These are phyloP conservation scores for Neohortaea acidophila DNA, from an alignment of 495 filamentous ascomycete species.

Conservation along the genomic window DNA sequence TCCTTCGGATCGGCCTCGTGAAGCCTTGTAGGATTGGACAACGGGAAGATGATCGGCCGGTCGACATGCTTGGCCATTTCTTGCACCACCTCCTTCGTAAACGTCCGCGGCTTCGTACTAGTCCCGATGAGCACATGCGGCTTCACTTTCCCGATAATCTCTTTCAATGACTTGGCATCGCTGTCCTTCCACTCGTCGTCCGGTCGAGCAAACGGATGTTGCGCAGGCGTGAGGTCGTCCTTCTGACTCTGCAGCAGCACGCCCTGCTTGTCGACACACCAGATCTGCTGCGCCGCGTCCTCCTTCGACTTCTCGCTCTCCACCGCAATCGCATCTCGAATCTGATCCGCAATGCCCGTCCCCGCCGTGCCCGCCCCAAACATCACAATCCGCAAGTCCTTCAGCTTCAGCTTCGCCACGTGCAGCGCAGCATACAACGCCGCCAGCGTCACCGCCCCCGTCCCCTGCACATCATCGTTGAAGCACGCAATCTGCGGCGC, in stretches of 20 bases:
- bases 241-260: slow-evolving; percentile 51
- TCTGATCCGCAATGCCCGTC: slow-evolving; percentile 71
- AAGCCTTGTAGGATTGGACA: slow-evolving; percentile 73
- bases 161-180: slow-evolving; percentile 41
- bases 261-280: slow-evolving; percentile 76
- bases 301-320: slow-evolving; percentile 51
- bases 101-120: slow-evolving; percentile 64
- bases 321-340: slow-evolving; percentile 58
- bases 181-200: slow-evolving; percentile 48
- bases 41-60: slow-evolving; percentile 65
- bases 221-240: slow-evolving; percentile 45
- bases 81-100: slow-evolving; percentile 56
- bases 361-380: slow-evolving; percentile 81
- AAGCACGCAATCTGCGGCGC: slow-evolving; percentile 61
- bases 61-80: slow-evolving; percentile 70
- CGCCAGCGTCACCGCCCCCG: slow-evolving; percentile 72
- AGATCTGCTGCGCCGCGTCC: slow-evolving; percentile 70
- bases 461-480: slow-evolving; percentile 87
- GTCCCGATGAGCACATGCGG: slow-evolving; percentile 75
- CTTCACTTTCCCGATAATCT: slow-evolving; percentile 54
- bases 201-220: slow-evolving; percentile 49
- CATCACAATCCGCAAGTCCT: slow-evolving; percentile 52
- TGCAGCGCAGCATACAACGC: slow-evolving; percentile 61
- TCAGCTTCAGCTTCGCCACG: slow-evolving; percentile 48
- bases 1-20: slow-evolving; percentile 75